Conservation (phyloP, 1,284 basidiomycete genomes). For the Puccinia horiana region DNA sequence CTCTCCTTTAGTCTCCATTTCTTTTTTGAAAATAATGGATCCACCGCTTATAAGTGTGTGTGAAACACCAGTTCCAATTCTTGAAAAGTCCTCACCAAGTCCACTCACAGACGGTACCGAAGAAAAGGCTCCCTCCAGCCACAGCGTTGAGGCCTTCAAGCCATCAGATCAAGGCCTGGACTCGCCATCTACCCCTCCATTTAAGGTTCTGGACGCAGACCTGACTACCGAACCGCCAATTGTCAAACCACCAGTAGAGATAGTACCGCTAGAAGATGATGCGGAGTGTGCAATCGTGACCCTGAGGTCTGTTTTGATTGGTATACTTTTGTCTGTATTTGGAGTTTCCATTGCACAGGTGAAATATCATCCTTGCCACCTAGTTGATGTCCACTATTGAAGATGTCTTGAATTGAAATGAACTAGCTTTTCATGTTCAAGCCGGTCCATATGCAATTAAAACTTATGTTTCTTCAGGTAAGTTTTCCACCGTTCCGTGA, state of each 20-base stretch:
- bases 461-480: slow-evolving; percentile 26
- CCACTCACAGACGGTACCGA: no score
- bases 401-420: not conserved
- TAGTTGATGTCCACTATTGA: not conserved
- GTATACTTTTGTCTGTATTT: not conserved
- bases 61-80: no score
- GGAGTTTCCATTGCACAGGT: slow-evolving; percentile 19
- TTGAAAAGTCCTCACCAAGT: no score
- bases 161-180: not conserved
- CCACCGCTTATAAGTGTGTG: no score
- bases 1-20: no score
- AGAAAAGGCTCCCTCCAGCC: no score
- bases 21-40: no score
- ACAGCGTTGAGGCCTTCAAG: not conserved
- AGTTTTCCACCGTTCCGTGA: not conserved
- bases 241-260: not conserved
- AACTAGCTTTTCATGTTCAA: slow-evolving; percentile 40
- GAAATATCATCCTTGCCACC: not conserved
- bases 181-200: not conserved
- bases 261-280: slow-evolving; percentile 15
- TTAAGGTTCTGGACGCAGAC: not conserved
- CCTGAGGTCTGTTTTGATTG: not conserved
- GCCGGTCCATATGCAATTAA: slow-evolving; percentile 21
- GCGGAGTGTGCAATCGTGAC: not conserved
- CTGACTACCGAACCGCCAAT: not conserved